Conservation (phyloP, 495 filamentous ascomycete species). For the Daldinia loculata region DNA sequence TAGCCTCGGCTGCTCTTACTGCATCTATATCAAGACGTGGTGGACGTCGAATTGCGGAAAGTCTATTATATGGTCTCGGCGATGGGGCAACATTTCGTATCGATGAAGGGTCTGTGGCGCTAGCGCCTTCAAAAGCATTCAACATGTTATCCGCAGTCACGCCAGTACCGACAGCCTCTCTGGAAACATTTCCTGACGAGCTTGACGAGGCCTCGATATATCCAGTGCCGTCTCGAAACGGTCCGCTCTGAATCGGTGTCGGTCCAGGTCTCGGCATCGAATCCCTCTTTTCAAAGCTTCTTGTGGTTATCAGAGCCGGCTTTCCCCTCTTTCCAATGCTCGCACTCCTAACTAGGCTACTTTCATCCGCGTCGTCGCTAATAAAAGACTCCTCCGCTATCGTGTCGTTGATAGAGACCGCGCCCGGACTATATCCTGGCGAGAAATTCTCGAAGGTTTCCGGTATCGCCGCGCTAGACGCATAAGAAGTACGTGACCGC, state of each 20-base stretch:
- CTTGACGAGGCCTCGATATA: constrained; percentile 55
- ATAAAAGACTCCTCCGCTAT: constrained; percentile 59
- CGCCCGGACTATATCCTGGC: constrained; percentile 53
- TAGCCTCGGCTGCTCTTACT: constrained; percentile 77
- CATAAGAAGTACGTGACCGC: constrained; percentile 73
- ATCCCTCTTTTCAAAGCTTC: constrained; percentile 40
- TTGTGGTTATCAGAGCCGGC: constrained; percentile 73
- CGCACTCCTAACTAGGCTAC: constrained; percentile 75
- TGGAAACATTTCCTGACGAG: constrained; percentile 47
- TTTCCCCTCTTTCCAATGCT: constrained; percentile 79
- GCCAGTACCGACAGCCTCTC: constrained; percentile 38
- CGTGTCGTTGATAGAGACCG: constrained; percentile 56
- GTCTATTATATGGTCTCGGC: constrained; percentile 50
- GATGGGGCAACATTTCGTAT: constrained; percentile 46
- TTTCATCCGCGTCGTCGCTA: constrained; percentile 67
- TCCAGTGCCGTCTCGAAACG: constrained; percentile 53
- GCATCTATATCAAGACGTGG: constrained; percentile 81
- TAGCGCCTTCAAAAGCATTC: constrained; percentile 55
- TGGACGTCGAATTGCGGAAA: constrained; percentile 69
- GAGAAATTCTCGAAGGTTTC: constrained; percentile 66
- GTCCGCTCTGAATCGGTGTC: constrained; percentile 46
- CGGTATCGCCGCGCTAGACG: constrained; percentile 83
- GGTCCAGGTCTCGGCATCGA: constrained; percentile 45
- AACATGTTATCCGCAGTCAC: constrained; percentile 54
- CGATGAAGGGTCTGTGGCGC: constrained; percentile 50